Evolutionary conservation across 129 eudicot genomes (phyloP), one percentile per base, ranked within the genome.

Genomic region (Heracleum sosnowskyi): DNA sequence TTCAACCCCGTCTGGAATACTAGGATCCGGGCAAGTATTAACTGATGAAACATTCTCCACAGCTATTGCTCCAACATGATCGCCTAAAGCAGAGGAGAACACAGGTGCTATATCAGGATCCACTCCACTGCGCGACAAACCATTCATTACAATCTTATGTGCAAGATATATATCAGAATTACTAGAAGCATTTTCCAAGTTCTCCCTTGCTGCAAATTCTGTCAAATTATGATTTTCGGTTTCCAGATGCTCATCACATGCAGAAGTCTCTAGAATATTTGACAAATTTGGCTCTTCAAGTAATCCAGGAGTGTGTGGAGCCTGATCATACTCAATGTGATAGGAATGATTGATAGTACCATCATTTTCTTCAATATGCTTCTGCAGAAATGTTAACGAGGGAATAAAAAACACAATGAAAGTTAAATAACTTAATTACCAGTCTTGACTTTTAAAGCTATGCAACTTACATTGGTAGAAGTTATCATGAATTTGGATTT

Each of bases 301-400:
- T 70, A 95, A 79, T 81, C 99, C 96, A 20, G 99, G 99, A 35
- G 99, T 95, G 78, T 87, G 80, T 28, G 99, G 99, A 83, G 95
- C 99, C 74, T 95, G 91, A 76, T 89, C 97, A 84, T 90, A 88
- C 68, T 86, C 96, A 82, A 84, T 86, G 45, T 83, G 79, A 85
- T 85, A 87, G 68, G 78, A 78, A 70, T 79, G 85, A 75, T 79
- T 87, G 70, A 77, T 80, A 73, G 80, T 85, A 75, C 79, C 89
- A 75, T 78, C 85, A 82, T 46, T 76, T 45, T 68, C 92, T 18
- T 82, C 91, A 57, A 79, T 36, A 76, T 83, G 86, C 36, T 31
- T 66, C 36, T 66, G 72, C 72, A 66, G 40, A 66, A 31, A 66
- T 66, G 36, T 66, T 15, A 31, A 31, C 29, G 71, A 29, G 72